phyloP scores from a whole-genome alignment of 2,329 filamentous ascomycete species.

The Gnomoniopsis sp. region DNA sequence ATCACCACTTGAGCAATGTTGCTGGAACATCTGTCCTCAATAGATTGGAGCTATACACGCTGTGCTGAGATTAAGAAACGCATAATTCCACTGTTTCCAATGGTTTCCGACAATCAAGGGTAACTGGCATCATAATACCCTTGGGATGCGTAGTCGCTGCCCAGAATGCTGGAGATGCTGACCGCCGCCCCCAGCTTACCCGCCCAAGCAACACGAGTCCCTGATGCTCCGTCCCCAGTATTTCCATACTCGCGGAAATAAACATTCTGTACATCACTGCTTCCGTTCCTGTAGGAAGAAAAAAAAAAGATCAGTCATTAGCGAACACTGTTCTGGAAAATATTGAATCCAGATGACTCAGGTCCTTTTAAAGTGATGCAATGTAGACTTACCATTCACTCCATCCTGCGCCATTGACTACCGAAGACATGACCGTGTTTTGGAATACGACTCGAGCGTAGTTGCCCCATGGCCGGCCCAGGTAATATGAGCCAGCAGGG shows the following conservation, averaged over 20 bases:
- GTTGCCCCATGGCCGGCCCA: constrained; percentile 45
- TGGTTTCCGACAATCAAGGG: not conserved
- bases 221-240: constrained; percentile 51
- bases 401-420: constrained; percentile 61
- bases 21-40: too few relatives aligned
- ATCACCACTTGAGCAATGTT: too few relatives aligned
- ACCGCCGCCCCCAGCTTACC: constrained; percentile 33
- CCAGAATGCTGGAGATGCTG: constrained; percentile 27
- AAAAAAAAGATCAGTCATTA: not conserved
- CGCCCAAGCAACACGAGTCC: constrained; percentile 44
- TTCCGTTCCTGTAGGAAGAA: constrained; percentile 51
- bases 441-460: constrained; percentile 47
- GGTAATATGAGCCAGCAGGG: constrained; percentile 37
- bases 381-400: constrained; percentile 31
- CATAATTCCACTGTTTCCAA: too few relatives aligned
- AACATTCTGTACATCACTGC: constrained; percentile 46
- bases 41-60: too few relatives aligned
- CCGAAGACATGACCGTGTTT: constrained; percentile 44
- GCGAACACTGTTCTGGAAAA: not conserved
- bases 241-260: constrained; percentile 60
- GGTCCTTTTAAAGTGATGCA: not conserved
- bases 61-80: too few relatives aligned
- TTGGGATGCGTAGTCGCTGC: constrained; percentile 22
- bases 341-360: not conserved
- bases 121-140: constrained; percentile 27